These are phyloP conservation scores for Amanita rimosa DNA, from an alignment of 768 basidiomycete genomes.

Conservation along the genomic window DNA sequence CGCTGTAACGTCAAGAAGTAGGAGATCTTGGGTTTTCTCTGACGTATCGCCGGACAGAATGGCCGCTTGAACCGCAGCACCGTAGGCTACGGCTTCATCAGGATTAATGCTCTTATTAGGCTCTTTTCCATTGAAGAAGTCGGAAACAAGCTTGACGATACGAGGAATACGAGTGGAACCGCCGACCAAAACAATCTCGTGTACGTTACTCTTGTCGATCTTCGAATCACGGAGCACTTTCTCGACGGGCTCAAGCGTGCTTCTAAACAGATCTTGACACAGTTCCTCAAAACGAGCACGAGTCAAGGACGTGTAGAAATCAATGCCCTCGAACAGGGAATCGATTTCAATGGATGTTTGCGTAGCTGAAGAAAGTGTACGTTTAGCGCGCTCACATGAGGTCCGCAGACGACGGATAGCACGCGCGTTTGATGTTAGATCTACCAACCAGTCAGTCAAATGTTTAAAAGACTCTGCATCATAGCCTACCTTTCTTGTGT, in stretches of 20 bases:
- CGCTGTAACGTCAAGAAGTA: constrained; percentile 90
- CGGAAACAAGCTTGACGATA: constrained; percentile 94
- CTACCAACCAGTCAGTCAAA: constrained; percentile 22
- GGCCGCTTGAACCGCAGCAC: constrained; percentile 97
- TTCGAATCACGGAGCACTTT: constrained; percentile 97
- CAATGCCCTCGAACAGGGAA: constrained; percentile 94
- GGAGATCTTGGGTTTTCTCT: constrained; percentile 93
- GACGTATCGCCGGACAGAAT: constrained; percentile 97
- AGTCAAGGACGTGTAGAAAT: constrained; percentile 97
- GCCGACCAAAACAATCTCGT: constrained; percentile 97
- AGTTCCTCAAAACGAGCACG: constrained; percentile 97
- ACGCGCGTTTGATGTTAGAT: constrained; percentile 85
- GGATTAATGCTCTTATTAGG: constrained; percentile 99
- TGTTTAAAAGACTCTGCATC: background rate
- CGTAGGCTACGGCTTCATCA: constrained; percentile 97
- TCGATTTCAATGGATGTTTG: constrained; percentile 98
- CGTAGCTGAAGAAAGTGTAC: constrained; percentile 92
- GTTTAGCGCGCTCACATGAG: constrained; percentile 98
- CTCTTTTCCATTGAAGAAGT: constrained; percentile 98
- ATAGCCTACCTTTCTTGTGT: constrained; percentile 68
- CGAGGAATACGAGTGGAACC: constrained; percentile 98
- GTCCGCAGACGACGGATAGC: constrained; percentile 96
- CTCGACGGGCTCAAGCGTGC: constrained; percentile 91
- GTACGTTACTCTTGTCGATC: constrained; percentile 91
- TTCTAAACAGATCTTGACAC: constrained; percentile 91